Percentiles rank a stretch among this genome's conserved stretches.
Conservation (phyloP, 495 filamentous ascomycete genomes). For the Rusavskia elegans region DNA sequence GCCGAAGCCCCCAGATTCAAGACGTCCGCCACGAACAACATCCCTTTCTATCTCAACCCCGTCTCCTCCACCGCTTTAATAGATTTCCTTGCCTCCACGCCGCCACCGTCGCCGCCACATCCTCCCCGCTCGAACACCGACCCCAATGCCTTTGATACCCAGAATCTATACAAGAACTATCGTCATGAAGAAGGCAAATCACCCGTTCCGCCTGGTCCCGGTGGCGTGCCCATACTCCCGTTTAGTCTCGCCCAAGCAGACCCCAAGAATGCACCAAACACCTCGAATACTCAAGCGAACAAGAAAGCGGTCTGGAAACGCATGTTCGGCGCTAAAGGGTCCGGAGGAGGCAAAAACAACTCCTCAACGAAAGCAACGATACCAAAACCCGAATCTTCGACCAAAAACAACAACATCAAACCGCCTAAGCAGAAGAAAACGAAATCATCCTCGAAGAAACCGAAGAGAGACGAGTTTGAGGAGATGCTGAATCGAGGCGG, state of each 20-base stretch:
- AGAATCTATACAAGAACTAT: not conserved
- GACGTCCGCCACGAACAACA: conserved; percentile 9
- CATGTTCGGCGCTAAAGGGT: conserved; percentile 7
- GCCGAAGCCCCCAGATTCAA: conserved; percentile 1
- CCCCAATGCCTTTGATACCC: not conserved
- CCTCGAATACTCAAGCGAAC: not conserved
- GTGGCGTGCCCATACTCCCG: not conserved
- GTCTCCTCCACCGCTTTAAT: conserved; percentile 12
- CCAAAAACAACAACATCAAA: too few relatives aligned
- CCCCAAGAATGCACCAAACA: not conserved
- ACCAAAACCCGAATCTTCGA: too few relatives aligned
- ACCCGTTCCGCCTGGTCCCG: not conserved
- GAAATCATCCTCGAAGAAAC: not conserved
- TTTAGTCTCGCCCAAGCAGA: not conserved
- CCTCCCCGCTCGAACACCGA: conserved; percentile 1
- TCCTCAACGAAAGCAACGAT: too few relatives aligned
- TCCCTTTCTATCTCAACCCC: conserved; percentile 14
- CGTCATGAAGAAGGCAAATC: not conserved
- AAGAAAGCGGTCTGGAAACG: conserved; percentile 12
- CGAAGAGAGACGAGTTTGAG: not conserved
- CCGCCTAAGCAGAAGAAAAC: too few relatives aligned
- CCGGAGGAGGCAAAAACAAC: not conserved
- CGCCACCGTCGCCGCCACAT: conserved; percentile 11
- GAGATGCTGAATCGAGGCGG: conserved; percentile 4
- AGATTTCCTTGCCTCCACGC: conserved; percentile 13